A percentile compares a stretch with the other conserved stretches of the same genome.
Evolutionary conservation across 225 moss, liverwort and hornwort species (phyloP).

Genomic region (Polytrichum commune): DNA sequence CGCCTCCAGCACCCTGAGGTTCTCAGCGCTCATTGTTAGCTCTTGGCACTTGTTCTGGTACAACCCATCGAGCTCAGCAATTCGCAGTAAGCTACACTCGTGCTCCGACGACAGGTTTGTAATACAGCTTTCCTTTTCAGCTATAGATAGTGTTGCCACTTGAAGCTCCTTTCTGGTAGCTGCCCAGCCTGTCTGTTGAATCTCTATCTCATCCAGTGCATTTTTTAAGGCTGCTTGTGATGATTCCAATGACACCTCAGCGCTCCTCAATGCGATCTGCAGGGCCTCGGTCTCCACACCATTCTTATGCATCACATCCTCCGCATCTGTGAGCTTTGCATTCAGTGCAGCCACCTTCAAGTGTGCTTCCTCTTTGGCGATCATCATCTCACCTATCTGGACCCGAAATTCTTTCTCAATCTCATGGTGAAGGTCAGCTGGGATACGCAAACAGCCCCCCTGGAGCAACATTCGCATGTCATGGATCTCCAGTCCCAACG

Average conservation of each 20-base stretch:
- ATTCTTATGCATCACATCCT: constrained; percentile 14
- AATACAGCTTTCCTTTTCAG: constrained; percentile 16
- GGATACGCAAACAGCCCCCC: constrained; percentile 12
- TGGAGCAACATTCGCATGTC: constrained; percentile 22
- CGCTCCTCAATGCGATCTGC: constrained; percentile 18
- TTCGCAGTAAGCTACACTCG: constrained; percentile 20
- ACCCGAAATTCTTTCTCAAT: constrained; percentile 19
- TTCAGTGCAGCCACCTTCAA: constrained; percentile 14
- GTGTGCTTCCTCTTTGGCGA: constrained; percentile 21
- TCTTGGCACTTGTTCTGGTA: constrained; percentile 15
- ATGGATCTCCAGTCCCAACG: constrained; percentile 29
- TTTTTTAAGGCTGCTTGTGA: constrained; percentile 29
- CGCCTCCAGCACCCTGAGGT: constrained; percentile 17
- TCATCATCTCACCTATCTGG: constrained; percentile 29
- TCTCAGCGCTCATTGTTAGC: constrained; percentile 12
- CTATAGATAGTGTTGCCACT: constrained; percentile 19
- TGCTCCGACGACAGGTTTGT: constrained; percentile 16
- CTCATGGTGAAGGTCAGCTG: constrained; percentile 26
- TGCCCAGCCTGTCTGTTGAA: constrained; percentile 15
- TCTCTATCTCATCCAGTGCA: constrained; percentile 18
- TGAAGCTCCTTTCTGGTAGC: constrained; percentile 33
- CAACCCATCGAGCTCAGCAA: constrained; percentile 21
- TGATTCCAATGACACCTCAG: constrained; percentile 19
- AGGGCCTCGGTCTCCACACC: constrained; percentile 24
- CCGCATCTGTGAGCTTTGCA: constrained; percentile 17